phyloP scores from a whole-genome alignment of 2,329 filamentous ascomycete genomes.

The Phyllosticta ampelicida region DNA sequence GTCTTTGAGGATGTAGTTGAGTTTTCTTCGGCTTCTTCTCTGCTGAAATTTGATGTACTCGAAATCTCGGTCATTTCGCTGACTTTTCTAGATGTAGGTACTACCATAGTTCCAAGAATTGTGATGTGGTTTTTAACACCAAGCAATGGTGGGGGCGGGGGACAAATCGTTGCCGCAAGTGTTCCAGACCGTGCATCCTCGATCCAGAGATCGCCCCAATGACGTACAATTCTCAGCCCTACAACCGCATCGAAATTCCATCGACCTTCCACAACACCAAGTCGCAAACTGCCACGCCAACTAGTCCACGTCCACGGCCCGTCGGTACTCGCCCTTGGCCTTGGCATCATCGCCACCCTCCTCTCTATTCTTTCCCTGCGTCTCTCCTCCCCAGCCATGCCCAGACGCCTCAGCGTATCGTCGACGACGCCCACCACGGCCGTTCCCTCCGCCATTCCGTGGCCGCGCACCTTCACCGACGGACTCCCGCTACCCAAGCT shows the following conservation, averaged over 20 bases:
- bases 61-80: no score
- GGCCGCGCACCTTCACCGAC: constrained; percentile 50
- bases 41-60: no score
- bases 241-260: not conserved
- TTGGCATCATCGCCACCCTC: not conserved
- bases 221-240: constrained; percentile 9
- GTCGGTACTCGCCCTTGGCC: not conserved
- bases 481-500: constrained; percentile 66
- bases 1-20: no score
- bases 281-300: not conserved
- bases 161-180: not conserved
- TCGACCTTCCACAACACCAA: not conserved
- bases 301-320: not conserved
- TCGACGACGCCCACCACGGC: constrained; percentile 22
- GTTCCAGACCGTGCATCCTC: not conserved
- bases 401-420: constrained; percentile 17
- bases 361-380: not conserved
- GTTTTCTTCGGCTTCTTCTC: no score
- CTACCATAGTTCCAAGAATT: no score
- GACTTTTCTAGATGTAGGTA: no score
- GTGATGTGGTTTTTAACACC: not conserved
- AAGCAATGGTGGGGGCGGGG: not conserved
- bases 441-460: constrained; percentile 25
- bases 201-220: not conserved
- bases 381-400: constrained; percentile 16